These are phyloP conservation scores for Echria macrotheca DNA, from an alignment of 495 filamentous ascomycete genomes.

Conservation along the genomic window DNA sequence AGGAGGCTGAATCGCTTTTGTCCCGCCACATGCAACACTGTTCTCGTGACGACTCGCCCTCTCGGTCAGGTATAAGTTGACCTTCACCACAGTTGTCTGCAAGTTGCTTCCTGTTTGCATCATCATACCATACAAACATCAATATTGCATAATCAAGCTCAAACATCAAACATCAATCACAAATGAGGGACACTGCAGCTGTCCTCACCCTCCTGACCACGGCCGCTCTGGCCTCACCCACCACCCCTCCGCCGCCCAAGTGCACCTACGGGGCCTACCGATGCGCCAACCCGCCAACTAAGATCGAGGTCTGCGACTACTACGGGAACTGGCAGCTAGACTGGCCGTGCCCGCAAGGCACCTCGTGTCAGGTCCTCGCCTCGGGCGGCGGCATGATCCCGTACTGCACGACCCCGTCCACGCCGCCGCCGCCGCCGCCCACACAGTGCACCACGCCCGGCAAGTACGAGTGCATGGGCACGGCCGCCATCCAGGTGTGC, in stretches of 20 bases:
- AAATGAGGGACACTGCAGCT: no score
- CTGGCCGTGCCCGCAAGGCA: background rate
- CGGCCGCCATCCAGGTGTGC: background rate
- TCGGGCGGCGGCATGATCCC: background rate
- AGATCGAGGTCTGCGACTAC: conserved; percentile 3
- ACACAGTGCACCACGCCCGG: conserved; percentile 8
- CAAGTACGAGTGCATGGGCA: conserved; percentile 1
- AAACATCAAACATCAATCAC: no score
- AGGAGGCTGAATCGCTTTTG: no score
- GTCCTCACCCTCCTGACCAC: background rate
- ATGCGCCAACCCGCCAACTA: conserved; percentile 2
- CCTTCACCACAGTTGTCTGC: no score
- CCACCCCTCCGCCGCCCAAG: background rate
- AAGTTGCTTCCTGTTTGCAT: no score
- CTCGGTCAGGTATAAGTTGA: no score
- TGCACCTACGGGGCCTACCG: conserved; percentile 7
- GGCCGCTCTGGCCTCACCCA: background rate
- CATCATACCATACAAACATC: no score
- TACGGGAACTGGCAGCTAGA: conserved; percentile 1
- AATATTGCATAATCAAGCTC: no score
- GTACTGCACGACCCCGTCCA: background rate
- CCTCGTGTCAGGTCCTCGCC: background rate
- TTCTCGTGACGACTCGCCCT: no score
- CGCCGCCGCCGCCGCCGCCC: background rate
- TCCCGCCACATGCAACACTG: no score